Evolutionary conservation across 768 basidiomycete species (phyloP).

Genomic region (Tricholoma bakamatsutake): DNA sequence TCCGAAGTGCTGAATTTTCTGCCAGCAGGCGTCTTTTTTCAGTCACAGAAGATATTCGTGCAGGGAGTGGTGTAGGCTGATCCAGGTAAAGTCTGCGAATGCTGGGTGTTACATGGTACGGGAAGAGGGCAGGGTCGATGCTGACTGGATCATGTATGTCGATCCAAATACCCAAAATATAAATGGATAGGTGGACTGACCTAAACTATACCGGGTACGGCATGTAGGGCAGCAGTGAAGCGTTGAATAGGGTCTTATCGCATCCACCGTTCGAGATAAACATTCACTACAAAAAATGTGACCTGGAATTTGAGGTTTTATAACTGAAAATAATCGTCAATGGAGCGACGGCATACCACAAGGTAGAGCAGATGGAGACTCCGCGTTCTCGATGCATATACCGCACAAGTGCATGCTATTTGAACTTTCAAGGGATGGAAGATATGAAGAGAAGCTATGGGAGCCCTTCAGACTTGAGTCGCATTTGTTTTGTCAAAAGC

Average conservation of each 20-base stretch:
- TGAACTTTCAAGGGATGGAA: not conserved
- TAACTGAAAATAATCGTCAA: slow-evolving; percentile 1
- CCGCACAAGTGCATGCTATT: slow-evolving; percentile 46
- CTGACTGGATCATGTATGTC: slow-evolving; percentile 27
- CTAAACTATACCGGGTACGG: slow-evolving; percentile 45
- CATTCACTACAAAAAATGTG: slow-evolving; percentile 64
- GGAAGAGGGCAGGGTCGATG: slow-evolving; percentile 42
- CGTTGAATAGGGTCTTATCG: slow-evolving; percentile 39
- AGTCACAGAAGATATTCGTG: slow-evolving; percentile 8
- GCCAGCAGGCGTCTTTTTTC: slow-evolving; percentile 36
- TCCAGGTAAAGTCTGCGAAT: slow-evolving; percentile 55
- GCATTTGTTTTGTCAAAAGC: not conserved
- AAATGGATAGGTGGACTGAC: slow-evolving; percentile 25
- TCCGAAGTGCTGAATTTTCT: slow-evolving; percentile 37
- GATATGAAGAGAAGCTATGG: not conserved
- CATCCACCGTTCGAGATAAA: slow-evolving; percentile 42
- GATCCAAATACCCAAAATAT: not conserved
- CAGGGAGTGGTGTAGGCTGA: slow-evolving; percentile 12
- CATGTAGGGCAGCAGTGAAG: slow-evolving; percentile 56
- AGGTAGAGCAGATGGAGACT: slow-evolving; percentile 52
- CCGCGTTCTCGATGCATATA: slow-evolving; percentile 53
- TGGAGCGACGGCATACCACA: slow-evolving; percentile 44
- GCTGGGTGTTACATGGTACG: slow-evolving; percentile 53
- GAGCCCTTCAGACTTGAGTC: slow-evolving; percentile 1
- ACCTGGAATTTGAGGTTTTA: slow-evolving; percentile 28